Percentiles rank a stretch among this genome's conserved stretches.
These are phyloP conservation scores for Xylaria sp. DNA, from an alignment of 2,329 filamentous ascomycete genomes.

Conservation along the genomic window DNA sequence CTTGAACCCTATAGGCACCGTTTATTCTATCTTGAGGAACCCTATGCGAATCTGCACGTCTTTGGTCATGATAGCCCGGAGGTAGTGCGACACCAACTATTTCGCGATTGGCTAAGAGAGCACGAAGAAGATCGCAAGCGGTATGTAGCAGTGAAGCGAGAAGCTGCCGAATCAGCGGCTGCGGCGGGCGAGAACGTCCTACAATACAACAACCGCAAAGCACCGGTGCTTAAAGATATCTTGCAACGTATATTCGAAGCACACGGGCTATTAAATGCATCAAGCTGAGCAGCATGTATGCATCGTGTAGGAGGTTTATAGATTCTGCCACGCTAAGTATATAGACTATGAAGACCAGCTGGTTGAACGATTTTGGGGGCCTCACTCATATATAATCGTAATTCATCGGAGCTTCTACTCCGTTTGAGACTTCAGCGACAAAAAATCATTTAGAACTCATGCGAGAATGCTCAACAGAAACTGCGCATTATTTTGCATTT, in stretches of 20 bases:
- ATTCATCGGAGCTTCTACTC: too few species aligned
- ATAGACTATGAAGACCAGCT: too few species aligned
- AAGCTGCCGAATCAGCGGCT: slow-evolving; percentile 17
- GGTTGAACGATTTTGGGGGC: too few species aligned
- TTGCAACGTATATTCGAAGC: slow-evolving; percentile 34
- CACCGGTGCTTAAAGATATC: slow-evolving; percentile 29
- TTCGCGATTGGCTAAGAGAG: slow-evolving; percentile 37
- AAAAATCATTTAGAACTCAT: background rate
- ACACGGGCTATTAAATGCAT: slow-evolving; percentile 24
- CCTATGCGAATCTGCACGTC: slow-evolving; percentile 35
- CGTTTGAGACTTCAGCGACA: too few species aligned
- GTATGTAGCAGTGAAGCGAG: slow-evolving; percentile 28
- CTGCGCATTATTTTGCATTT: background rate
- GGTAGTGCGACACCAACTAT: slow-evolving; percentile 30
- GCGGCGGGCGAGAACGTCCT: slow-evolving; percentile 21
- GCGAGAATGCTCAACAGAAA: background rate
- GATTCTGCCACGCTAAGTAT: too few species aligned
- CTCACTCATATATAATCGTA: too few species aligned
- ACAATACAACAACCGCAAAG: slow-evolving; percentile 31
- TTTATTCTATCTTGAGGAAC: slow-evolving; percentile 29
- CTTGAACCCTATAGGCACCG: slow-evolving; percentile 22
- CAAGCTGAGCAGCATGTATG: background rate
- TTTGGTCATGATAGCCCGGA: slow-evolving; percentile 32
- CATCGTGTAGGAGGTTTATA: background rate
- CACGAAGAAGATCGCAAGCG: slow-evolving; percentile 32